Percentiles rank a stretch among this genome's conserved stretches.
Evolutionary conservation across 2,329 filamentous ascomycete genomes (phyloP).

Genomic region (Colletotrichum cordylinicola): DNA sequence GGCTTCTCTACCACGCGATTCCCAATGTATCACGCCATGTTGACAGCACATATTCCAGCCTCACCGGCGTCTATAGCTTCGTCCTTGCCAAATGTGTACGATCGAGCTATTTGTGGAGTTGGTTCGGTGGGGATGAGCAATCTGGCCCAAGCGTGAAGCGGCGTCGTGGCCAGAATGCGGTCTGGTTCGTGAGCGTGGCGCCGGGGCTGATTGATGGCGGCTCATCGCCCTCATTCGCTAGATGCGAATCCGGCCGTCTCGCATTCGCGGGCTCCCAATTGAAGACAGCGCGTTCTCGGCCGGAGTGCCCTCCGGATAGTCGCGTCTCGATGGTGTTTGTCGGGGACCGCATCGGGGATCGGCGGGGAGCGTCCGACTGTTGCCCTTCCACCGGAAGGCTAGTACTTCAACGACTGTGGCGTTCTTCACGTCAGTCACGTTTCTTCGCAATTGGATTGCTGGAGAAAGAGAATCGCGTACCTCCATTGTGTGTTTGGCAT

Average conservation of each 20-base stretch:
- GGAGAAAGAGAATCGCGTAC: neutral
- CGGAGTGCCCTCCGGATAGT: neutral
- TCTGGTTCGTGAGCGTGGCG: neutral
- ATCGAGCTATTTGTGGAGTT: neutral
- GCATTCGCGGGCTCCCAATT: neutral
- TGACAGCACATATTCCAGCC: neutral
- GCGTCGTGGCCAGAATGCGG: neutral
- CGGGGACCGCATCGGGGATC: neutral
- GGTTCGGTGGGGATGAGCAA: neutral
- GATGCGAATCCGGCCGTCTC: neutral
- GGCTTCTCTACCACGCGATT: neutral
- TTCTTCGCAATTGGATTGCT: neutral
- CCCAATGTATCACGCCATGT: neutral
- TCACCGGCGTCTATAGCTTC: neutral
- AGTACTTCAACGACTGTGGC: neutral
- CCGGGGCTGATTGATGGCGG: neutral
- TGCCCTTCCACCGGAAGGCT: neutral
- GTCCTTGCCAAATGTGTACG: neutral
- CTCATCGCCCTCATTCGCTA: neutral
- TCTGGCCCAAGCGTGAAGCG: neutral
- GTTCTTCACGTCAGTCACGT: neutral
- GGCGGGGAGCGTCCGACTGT: neutral
- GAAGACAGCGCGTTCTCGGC: neutral
- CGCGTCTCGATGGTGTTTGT: neutral
- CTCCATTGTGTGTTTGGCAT: neutral